Percentiles rank a stretch among this genome's conserved stretches.
phyloP scores from a whole-genome alignment of 208 protist genomes.

The Acanthamoeba royreba region DNA sequence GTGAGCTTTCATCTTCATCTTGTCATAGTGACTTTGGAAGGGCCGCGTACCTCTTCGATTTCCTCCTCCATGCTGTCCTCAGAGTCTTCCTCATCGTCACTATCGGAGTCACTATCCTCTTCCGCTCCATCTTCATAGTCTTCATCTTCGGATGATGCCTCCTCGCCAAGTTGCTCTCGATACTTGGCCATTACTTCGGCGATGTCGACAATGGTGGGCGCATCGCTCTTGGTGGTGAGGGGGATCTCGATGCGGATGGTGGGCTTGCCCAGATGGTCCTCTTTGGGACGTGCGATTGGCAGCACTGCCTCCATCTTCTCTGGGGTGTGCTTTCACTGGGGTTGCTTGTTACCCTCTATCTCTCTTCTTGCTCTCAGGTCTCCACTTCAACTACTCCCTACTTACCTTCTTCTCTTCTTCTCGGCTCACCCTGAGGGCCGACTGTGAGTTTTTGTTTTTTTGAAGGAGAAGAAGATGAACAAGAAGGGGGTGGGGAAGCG shows the following conservation, averaged over 20 bases:
- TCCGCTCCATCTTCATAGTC: not conserved
- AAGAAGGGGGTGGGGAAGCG: too few relatives aligned
- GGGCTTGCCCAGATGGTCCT: not conserved
- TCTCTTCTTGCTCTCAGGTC: too few relatives aligned
- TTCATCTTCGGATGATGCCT: not conserved
- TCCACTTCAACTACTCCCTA: too few relatives aligned
- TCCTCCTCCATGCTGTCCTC: not conserved
- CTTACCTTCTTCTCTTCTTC: too few relatives aligned
- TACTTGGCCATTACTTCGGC: slow-evolving; percentile 5
- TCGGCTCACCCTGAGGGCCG: too few relatives aligned
- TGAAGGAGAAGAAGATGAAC: not conserved
- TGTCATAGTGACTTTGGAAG: not conserved
- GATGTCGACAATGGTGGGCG: slow-evolving; percentile 2
- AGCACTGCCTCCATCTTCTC: not conserved
- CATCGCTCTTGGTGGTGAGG: not conserved
- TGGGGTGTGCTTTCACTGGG: too few relatives aligned
- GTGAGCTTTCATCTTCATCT: not conserved
- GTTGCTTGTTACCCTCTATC: too few relatives aligned
- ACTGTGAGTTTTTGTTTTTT: not conserved
- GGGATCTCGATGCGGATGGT: not conserved
- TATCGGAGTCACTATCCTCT: not conserved
- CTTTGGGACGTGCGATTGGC: not conserved
- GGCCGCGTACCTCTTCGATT: not conserved
- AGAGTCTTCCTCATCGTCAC: not conserved
- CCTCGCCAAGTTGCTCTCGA: not conserved